These are phyloP conservation scores for Talaromyces sp. DNA, from an alignment of 2,329 filamentous ascomycete genomes.

Conservation along the genomic window DNA sequence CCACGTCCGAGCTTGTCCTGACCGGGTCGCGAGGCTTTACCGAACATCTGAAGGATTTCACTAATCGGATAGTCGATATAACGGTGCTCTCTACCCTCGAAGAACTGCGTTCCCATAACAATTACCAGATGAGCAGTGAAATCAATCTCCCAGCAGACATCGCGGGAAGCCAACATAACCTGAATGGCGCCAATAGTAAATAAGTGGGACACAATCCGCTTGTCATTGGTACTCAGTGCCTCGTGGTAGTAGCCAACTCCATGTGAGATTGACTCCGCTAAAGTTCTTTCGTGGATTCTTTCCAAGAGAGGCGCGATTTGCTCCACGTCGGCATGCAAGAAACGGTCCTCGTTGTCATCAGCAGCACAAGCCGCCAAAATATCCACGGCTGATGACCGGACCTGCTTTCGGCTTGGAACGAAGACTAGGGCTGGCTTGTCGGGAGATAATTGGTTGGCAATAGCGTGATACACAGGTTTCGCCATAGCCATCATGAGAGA, in stretches of 20 bases:
- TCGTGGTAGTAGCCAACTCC: constrained; percentile 98
- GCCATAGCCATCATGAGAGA: constrained; percentile 99
- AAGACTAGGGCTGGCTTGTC: constrained; percentile 90
- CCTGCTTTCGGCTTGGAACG: constrained; percentile 90
- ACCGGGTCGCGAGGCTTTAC: constrained; percentile 77
- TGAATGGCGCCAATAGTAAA: constrained; percentile 88
- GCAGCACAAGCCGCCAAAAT: constrained; percentile 81
- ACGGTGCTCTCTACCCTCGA: constrained; percentile 91
- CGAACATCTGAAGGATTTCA: constrained; percentile 97
- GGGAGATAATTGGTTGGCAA: constrained; percentile 74
- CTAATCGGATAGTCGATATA: constrained; percentile 95
- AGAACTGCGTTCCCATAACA: constrained; percentile 97
- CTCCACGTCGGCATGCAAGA: constrained; percentile 78
- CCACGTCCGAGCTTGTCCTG: constrained; percentile 79
- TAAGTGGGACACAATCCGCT: constrained; percentile 87
- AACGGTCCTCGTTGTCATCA: constrained; percentile 89
- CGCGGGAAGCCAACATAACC: constrained; percentile 74
- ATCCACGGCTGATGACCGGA: constrained; percentile 80
- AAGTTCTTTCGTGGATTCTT: constrained; percentile 77
- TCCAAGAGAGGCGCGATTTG: constrained; percentile 80
- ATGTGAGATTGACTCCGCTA: constrained; percentile 86
- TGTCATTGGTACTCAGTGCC: constrained; percentile 81
- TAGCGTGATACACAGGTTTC: constrained; percentile 84
- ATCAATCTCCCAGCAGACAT: constrained; percentile 95
- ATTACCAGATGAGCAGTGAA: constrained; percentile 85